Conservation (phyloP, 2,329 filamentous ascomycete genomes). For the Apiospora rasikravindrae region DNA sequence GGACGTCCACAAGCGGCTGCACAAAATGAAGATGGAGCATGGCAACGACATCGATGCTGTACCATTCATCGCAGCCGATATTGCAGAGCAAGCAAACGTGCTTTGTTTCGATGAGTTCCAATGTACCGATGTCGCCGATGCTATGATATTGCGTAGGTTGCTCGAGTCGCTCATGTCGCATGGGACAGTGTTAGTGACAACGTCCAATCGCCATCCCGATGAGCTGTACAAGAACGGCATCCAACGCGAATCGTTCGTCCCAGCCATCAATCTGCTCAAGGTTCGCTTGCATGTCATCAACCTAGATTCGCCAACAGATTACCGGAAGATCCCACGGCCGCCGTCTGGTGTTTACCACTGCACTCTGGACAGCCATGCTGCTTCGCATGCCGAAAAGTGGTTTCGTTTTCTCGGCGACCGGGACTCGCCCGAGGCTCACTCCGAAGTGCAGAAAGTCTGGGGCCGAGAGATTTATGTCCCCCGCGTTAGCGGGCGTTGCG, state of each 20-base stretch:
- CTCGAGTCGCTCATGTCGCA: constrained; percentile 93
- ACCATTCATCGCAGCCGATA: constrained; percentile 92
- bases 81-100: constrained; percentile 83
- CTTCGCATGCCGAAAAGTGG: constrained; percentile 89
- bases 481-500: constrained; percentile 82
- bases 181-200: constrained; percentile 95
- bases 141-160: constrained; percentile 91
- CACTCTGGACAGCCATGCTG: constrained; percentile 78
- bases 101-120: constrained; percentile 99
- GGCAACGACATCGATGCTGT: constrained; percentile 90
- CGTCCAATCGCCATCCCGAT: constrained; percentile 93
- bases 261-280: constrained; percentile 92
- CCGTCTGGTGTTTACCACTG: constrained; percentile 94
- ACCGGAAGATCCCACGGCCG: constrained; percentile 93
- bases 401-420: constrained; percentile 92
- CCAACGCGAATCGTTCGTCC: constrained; percentile 92
- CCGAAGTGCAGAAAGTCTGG: constrained; percentile 86
- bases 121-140: constrained; percentile 96
- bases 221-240: constrained; percentile 99
- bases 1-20: constrained; percentile 88
- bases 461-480: constrained; percentile 89
- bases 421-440: constrained; percentile 74
- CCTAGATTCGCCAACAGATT: constrained; percentile 93
- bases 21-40: constrained; percentile 86
- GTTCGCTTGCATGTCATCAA: constrained; percentile 86